These are phyloP conservation scores for Chlamydomonas sp. DNA, from an alignment of 139 green algal genomes.

Conservation along the genomic window DNA sequence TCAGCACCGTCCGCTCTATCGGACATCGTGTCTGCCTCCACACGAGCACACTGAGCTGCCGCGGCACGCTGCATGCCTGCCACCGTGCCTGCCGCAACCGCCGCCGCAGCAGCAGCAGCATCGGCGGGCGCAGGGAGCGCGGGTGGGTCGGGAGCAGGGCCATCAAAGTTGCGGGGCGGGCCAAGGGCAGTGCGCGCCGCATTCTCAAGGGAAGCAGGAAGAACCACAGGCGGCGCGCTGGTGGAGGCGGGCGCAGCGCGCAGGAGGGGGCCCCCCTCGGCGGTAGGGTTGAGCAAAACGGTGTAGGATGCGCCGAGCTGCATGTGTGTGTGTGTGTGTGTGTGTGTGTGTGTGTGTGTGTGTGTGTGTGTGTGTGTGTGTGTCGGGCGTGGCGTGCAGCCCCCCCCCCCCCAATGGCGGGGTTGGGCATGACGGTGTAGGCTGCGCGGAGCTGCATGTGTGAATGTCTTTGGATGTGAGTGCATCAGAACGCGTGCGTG, in stretches of 20 bases:
- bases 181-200: not conserved
- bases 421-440: not conserved
- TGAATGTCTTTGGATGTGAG: not conserved
- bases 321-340: not conserved
- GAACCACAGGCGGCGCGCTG: not conserved
- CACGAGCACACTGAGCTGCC: not conserved
- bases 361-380: too few relatives aligned
- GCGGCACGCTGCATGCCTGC: not conserved
- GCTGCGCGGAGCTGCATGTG: not conserved
- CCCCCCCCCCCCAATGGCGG: too few relatives aligned
- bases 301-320: too few relatives aligned
- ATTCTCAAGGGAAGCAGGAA: not conserved
- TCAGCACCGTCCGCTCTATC: not conserved
- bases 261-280: not conserved
- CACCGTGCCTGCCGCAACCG: not conserved
- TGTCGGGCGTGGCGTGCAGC: too few relatives aligned
- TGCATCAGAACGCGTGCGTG: not conserved
- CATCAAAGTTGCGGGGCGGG: constrained; percentile 14
- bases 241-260: not conserved
- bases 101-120: not conserved
- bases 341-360: too few relatives aligned
- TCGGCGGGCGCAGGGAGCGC: not conserved
- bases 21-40: not conserved
- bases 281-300: not conserved
- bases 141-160: not conserved